A percentile compares a stretch with the other conserved stretches of the same genome.
Conservation (phyloP, 495 filamentous ascomycete genomes). For the Xylaria nigripes region DNA sequence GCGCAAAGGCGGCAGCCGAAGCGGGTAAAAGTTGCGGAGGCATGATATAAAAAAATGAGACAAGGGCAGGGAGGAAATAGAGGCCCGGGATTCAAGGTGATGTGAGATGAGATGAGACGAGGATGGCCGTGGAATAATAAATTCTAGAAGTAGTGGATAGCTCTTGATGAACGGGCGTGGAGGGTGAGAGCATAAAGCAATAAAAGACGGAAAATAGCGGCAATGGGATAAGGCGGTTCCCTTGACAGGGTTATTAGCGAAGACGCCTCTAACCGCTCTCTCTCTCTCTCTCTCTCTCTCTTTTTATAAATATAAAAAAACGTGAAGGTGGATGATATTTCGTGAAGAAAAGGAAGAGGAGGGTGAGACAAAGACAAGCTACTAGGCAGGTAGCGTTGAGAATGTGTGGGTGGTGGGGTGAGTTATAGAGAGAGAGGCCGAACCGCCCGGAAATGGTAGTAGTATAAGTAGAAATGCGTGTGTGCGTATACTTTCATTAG, state of each 20-base stretch:
- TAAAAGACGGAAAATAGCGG: constrained; percentile 42
- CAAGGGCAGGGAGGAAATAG: not conserved
- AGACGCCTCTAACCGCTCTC: constrained; percentile 39
- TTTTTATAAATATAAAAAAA: not conserved
- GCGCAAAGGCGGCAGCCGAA: constrained; percentile 93
- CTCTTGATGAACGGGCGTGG: constrained; percentile 13
- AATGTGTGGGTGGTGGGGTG: constrained; percentile 25
- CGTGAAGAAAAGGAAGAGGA: constrained; percentile 40
- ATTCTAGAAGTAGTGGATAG: constrained; percentile 15
- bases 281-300: too few species aligned
- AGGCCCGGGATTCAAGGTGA: not conserved
- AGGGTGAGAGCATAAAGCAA: constrained; percentile 16
- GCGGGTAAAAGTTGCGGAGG: constrained; percentile 85
- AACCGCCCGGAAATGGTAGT: not conserved
- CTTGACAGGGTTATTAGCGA: constrained; percentile 50
- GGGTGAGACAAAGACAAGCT: constrained; percentile 37
- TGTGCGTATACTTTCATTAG: not conserved
- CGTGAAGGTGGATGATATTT: constrained; percentile 40
- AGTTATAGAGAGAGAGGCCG: constrained; percentile 29
- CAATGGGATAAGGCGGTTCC: constrained; percentile 47
- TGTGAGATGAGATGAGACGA: constrained; percentile 9
- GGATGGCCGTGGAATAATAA: constrained; percentile 9
- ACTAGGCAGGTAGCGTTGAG: not conserved
- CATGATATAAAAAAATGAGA: constrained; percentile 49
- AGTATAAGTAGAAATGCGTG: not conserved